A percentile compares a stretch with the other conserved stretches of the same genome.
These are phyloP conservation scores for Paraphaeosphaeria minitans DNA, from an alignment of 2,329 filamentous ascomycete species.

Conservation along the genomic window DNA sequence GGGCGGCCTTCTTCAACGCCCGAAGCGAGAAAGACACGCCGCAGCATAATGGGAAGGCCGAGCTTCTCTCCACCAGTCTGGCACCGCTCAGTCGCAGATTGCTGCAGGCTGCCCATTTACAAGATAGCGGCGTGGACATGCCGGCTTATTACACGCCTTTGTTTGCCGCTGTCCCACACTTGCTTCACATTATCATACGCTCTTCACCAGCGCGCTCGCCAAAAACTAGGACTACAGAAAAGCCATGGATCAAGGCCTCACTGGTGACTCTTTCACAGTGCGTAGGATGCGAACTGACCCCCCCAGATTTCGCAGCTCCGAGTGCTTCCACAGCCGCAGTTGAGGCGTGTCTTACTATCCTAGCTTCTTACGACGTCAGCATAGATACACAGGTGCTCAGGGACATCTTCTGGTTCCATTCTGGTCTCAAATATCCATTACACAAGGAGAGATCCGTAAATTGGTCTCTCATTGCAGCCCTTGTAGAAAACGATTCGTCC, in stretches of 20 bases:
- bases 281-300: slow-evolving; percentile 34
- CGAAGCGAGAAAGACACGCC: slow-evolving; percentile 8
- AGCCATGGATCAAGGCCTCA: slow-evolving; percentile 52
- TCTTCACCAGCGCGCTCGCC: slow-evolving; percentile 48
- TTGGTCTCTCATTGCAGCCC: slow-evolving; percentile 40
- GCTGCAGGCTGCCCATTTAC: slow-evolving; percentile 38
- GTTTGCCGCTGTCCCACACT: slow-evolving; percentile 33
- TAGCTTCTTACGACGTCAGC: slow-evolving; percentile 30
- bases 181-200: slow-evolving; percentile 51
- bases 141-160: slow-evolving; percentile 28
- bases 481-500: slow-evolving; percentile 40
- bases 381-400: slow-evolving; percentile 36
- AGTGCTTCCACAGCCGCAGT: slow-evolving; percentile 30
- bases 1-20: slow-evolving; percentile 44
- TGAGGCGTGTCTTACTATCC: slow-evolving; percentile 29
- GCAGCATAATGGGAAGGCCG: slow-evolving; percentile 15
- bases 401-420: slow-evolving; percentile 44
- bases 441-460: slow-evolving; percentile 25
- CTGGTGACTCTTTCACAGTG: slow-evolving; percentile 47
- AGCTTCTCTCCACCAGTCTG: slow-evolving; percentile 26
- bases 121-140: slow-evolving; percentile 30
- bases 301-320: slow-evolving; percentile 26
- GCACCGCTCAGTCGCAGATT: slow-evolving; percentile 37
- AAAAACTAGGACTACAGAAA: slow-evolving; percentile 47
- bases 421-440: slow-evolving; percentile 36